Base-by-base conservation (phyloP, 2,329 filamentous ascomycete genomes). In the Zasmidium cellare region DNA sequence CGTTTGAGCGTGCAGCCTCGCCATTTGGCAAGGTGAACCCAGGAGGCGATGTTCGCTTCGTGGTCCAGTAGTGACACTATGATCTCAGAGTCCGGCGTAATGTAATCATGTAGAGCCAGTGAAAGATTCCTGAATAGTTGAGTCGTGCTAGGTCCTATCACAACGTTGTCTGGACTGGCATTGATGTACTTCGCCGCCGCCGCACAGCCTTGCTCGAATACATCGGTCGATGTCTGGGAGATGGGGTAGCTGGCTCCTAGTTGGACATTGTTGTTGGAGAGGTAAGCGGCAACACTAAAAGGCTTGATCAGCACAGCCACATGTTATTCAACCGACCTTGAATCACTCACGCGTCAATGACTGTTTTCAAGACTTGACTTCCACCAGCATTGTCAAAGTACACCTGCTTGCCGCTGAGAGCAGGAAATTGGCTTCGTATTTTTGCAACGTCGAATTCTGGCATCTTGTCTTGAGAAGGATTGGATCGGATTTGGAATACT, bases 301-400 rank as follows among this genome's bases (percentile, higher is more conserved):
- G 16, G 1, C 9, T 44, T 23, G 25, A 20, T 64, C 45, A 64
- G 20, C 14, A 38, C 7, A 1, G 35, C 35, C 46, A 49, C 74
- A 80, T 74, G 71, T 88, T 85, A 82, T 81, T 55, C 87, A 81
- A 58, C 87, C 84, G 12, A 90, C 20, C 12, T 47, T 12, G 22
- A 23, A 28, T 46, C 49, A 74, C 81, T 74, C 71, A 89, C 86
- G 83, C 81, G 55, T 88, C 82, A 57, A 88, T 85, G 16, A 90
- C 90, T 16, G 81, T 77, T 23, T 82, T 83, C 2, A 92, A 75
- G 1, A 84, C 80, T 68, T 92, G 64, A 81, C 71, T 83, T 38
- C 89, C 89, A 18, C 89, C 89, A 11, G 88, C 90, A 69, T 92
- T 92, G 69, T 93, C 89, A 64, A 92, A 83, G 71, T 84, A 91